Percentiles rank a stretch among this genome's conserved stretches.
Evolutionary conservation across 2,329 filamentous ascomycete species (phyloP).

Genomic region (Aspergillus terreus): DNA sequence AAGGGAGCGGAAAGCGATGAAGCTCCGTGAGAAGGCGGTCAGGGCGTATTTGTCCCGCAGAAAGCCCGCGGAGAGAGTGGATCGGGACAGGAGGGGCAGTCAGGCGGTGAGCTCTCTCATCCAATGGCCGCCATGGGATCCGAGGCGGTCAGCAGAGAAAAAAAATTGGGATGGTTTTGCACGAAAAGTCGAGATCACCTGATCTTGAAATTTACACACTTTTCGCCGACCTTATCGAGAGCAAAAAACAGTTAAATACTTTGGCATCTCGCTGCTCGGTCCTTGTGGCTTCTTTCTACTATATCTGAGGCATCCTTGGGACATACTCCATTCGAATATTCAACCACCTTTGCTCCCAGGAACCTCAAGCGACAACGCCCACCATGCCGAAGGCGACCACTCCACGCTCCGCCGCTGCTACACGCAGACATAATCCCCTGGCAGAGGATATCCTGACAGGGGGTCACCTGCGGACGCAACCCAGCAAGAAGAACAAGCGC

Average conservation of each 20-base stretch:
- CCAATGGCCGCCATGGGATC: background rate
- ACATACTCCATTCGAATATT: background rate
- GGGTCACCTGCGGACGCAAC: constrained; percentile 68
- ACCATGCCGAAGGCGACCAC: constrained; percentile 76
- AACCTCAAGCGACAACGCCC: background rate
- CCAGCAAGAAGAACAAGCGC: constrained; percentile 64
- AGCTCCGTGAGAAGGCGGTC: constrained; percentile 9
- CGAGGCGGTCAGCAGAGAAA: constrained; percentile 18
- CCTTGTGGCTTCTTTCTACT: background rate
- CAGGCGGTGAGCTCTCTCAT: background rate
- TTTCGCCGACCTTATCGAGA: constrained; percentile 14
- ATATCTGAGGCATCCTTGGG: background rate
- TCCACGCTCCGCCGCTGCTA: constrained; percentile 52
- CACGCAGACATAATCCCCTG: constrained; percentile 81
- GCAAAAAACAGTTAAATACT: background rate
- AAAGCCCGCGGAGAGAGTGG: constrained; percentile 1
- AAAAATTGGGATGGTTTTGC: constrained; percentile 19
- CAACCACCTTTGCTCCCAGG: background rate
- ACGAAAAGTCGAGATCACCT: constrained; percentile 34
- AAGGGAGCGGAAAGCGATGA: background rate
- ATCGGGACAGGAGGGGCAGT: constrained; percentile 7
- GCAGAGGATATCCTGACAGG: constrained; percentile 78
- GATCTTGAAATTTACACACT: constrained; percentile 35
- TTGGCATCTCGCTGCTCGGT: background rate
- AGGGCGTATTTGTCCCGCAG: constrained; percentile 9